Evolutionary conservation across 768 basidiomycete genomes (phyloP), one percentile per base, ranked within the genome.

Genomic region (Favolaschia claudopus): DNA sequence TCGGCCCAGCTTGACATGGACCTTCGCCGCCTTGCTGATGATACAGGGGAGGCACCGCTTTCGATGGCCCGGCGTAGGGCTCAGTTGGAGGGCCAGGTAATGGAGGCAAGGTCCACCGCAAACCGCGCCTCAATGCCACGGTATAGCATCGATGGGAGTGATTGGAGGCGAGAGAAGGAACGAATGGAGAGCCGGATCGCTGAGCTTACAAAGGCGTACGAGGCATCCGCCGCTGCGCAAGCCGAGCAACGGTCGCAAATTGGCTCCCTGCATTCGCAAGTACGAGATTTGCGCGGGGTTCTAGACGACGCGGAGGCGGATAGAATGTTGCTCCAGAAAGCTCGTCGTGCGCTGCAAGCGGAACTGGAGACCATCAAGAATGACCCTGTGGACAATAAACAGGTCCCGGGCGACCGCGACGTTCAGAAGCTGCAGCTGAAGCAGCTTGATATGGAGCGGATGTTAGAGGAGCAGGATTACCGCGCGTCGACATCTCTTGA

Each of bases 111-210:
- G 53, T 72, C 78, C 14, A 76, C 0, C 79, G 81, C 48, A 67
- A 75, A 4, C 83, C 82, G 64, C 74, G 90, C 31, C 83, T 93
- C 58, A 89, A 92, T 60, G 92, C 93, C 67, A 81, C 89, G 15
- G 44, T 28, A 8, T 84, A 83, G 74, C 25, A 90, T 89, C 72
- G 89, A 84, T 55, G 88, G 89, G 43, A 83, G 87, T 14, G 85
- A 89, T 5, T 94, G 92, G 93, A 89, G 89, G 77, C 90, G 91
- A 69, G 93, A 95, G 76, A 92, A 88, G 72, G 92, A 94, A 57
- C 88, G 91, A 12, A 77, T 94, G 76, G 92, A 95, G 60, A 89
- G 85, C 49, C 93, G 92, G 82, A 92, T 95, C 50, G 71, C 70
- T 5, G 90, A 94, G 70, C 68, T 93, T 56, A 87, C 84, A 22